phyloP scores from a whole-genome alignment of 345 rosid genomes.

The Lepidium didymum region DNA sequence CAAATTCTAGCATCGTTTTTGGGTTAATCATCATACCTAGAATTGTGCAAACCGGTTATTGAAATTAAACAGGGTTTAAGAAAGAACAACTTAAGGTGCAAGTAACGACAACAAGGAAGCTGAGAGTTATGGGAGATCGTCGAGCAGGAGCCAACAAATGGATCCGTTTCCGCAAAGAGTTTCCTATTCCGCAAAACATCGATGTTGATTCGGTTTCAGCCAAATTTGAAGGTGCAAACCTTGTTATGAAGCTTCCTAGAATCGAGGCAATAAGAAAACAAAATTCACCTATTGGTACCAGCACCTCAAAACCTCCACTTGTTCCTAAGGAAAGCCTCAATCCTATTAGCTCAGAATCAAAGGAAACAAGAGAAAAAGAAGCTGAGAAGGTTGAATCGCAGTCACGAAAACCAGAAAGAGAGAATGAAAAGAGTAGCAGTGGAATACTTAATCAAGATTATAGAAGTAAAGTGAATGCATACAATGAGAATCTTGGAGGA shows the following conservation, averaged over 20 bases:
- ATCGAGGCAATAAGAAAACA: slow-evolving; percentile 8
- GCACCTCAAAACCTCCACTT: neutral
- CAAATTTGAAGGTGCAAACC: slow-evolving; percentile 30
- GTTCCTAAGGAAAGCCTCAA: neutral
- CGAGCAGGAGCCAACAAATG: slow-evolving; percentile 26
- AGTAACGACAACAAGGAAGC: slow-evolving; percentile 26
- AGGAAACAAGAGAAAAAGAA: neutral
- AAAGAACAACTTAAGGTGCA: slow-evolving; percentile 40
- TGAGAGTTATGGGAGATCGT: slow-evolving; percentile 33
- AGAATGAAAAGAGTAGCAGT: slow-evolving; percentile 5
- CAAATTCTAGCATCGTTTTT: neutral
- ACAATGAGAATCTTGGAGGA: slow-evolving; percentile 26
- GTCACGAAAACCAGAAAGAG: neutral
- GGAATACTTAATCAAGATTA: slow-evolving; percentile 18
- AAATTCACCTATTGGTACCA: neutral
- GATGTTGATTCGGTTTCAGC: slow-evolving; percentile 23
- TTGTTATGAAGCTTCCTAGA: slow-evolving; percentile 26
- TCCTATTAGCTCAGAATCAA: neutral
- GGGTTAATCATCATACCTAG: neutral
- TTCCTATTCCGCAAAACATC: slow-evolving; percentile 15
- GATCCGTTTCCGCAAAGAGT: slow-evolving; percentile 29
- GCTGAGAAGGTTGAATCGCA: neutral
- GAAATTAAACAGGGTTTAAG: slow-evolving; percentile 24
- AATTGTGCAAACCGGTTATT: neutral
- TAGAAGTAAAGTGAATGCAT: slow-evolving; percentile 6